Evolutionary conservation across 163 green algal species (phyloP).

Genomic region (Chloromonas sp.): DNA sequence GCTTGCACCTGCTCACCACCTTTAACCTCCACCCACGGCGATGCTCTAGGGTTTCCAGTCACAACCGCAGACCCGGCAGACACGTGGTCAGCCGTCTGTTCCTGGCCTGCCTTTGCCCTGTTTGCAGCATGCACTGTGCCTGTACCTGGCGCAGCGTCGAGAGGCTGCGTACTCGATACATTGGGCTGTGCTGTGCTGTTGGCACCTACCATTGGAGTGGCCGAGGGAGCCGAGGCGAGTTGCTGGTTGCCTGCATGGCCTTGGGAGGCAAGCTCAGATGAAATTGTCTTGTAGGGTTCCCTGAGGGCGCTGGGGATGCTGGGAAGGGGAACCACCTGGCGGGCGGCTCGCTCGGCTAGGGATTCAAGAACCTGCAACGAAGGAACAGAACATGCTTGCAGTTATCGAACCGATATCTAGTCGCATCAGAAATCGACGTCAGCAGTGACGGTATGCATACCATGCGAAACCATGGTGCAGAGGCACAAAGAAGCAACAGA

Average conservation of each 20-base stretch:
- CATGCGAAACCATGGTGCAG: no score
- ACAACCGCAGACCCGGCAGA: no score
- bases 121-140: background rate
- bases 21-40: no score
- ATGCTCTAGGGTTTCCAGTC: no score
- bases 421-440: background rate
- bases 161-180: background rate
- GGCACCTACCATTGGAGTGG: background rate
- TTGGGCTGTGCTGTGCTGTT: background rate
- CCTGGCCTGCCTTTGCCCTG: no score
- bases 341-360: background rate
- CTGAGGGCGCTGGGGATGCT: background rate
- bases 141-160: background rate
- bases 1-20: no score
- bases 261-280: background rate
- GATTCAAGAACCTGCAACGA: background rate
- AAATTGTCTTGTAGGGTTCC: background rate
- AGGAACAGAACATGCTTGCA: background rate
- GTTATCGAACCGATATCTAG: background rate
- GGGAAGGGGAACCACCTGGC: background rate
- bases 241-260: background rate
- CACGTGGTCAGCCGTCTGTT: no score
- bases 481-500: background rate
- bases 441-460: background rate
- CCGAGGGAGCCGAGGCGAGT: no score